Conservation (phyloP, 108 stramenopile species). For the Cyclostephanos tholiformis region DNA sequence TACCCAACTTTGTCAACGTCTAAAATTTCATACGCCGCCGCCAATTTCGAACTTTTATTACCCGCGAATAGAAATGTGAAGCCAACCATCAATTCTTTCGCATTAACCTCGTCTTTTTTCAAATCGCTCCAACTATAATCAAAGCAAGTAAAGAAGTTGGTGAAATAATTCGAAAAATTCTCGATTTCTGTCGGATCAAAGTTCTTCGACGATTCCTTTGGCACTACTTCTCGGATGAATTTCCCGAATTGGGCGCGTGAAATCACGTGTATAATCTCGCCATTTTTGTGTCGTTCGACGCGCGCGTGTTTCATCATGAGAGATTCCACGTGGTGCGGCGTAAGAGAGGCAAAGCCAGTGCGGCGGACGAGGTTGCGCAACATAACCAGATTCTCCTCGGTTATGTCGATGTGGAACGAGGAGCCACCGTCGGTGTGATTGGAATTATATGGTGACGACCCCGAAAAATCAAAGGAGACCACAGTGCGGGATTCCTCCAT, state of each 20-base stretch:
- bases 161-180: conserved; percentile 67
- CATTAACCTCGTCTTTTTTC: conserved; percentile 63
- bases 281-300: conserved; percentile 16
- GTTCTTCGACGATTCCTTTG: conserved; percentile 37
- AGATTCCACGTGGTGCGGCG: conserved; percentile 61
- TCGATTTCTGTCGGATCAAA: conserved; percentile 57
- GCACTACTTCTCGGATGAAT: conserved; percentile 56
- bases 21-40: conserved; percentile 77
- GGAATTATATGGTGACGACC: conserved; percentile 28
- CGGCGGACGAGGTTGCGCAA: conserved; percentile 64
- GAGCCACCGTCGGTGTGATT: neutral
- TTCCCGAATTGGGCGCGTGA: conserved; percentile 46
- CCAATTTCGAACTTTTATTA: conserved; percentile 84
- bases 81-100: conserved; percentile 78
- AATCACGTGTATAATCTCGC: conserved; percentile 42
- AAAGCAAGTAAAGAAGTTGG: conserved; percentile 72
- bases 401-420: conserved; percentile 70
- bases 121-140: conserved; percentile 71
- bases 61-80: conserved; percentile 87
- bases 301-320: conserved; percentile 57
- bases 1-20: conserved; percentile 55
- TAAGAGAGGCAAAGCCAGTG: conserved; percentile 61
- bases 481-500: conserved; percentile 58
- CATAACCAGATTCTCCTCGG: conserved; percentile 79
- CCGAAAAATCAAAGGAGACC: conserved; percentile 82